Evolutionary conservation across 441 rosid genomes (phyloP).

Genomic region (Gossypium davidsonii): DNA sequence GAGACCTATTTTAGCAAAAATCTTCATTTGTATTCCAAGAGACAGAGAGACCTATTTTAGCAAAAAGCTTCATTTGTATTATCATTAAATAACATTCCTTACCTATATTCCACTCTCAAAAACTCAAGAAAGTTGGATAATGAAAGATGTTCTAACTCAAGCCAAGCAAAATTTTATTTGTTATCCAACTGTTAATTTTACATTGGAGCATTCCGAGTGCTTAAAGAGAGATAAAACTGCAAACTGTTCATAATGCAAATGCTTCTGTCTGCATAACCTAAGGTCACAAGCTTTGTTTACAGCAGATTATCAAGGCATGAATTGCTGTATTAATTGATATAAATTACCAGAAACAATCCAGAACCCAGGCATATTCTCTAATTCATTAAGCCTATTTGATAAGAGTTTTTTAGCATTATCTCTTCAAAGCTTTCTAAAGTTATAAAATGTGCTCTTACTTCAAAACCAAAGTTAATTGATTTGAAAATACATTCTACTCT

Average conservation of each 20-base stretch:
- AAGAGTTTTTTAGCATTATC: background rate
- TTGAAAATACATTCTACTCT: background rate
- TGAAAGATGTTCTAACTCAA: background rate
- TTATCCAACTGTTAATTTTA: background rate
- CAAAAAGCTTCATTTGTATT: background rate
- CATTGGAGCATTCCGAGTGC: background rate
- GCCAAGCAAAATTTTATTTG: background rate
- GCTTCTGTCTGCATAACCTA: background rate
- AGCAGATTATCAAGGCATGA: background rate
- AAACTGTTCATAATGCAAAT: background rate
- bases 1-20: background rate
- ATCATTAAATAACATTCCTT: background rate
- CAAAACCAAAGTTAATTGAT: background rate
- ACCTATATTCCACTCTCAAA: background rate
- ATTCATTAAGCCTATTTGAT: background rate
- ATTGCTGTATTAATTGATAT: background rate
- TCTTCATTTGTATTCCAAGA: no score
- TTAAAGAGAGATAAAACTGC: background rate
- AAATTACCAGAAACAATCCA: background rate
- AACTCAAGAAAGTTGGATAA: background rate
- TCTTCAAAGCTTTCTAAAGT: conserved; percentile 1
- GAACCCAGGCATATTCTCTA: background rate
- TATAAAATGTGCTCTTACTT: conserved; percentile 1
- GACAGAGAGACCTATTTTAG: no score
- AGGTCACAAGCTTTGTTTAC: background rate